Percentiles rank a stretch among this genome's conserved stretches.
phyloP scores from a whole-genome alignment of 345 rosid genomes.

The Eucalyptus brandiana region DNA sequence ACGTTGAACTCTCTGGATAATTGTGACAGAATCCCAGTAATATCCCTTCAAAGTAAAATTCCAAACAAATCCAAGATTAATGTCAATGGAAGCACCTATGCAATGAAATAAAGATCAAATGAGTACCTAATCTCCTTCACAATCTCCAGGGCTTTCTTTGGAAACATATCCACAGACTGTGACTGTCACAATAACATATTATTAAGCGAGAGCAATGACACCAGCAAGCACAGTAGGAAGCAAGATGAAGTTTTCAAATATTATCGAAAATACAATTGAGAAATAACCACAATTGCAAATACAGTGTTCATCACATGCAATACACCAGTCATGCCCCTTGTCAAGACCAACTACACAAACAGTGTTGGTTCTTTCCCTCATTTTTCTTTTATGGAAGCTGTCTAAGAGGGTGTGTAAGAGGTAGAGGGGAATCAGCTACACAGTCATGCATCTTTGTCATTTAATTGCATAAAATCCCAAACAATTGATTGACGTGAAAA shows the following conservation, averaged over 20 bases:
- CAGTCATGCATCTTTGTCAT: neutral
- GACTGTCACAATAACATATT: slow-evolving; percentile 20
- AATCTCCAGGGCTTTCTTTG: slow-evolving; percentile 61
- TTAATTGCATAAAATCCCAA: neutral
- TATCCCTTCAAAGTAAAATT: slow-evolving; percentile 34
- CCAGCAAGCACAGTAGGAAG: neutral
- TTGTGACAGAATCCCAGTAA: slow-evolving; percentile 44
- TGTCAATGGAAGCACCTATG: neutral
- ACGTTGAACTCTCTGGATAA: slow-evolving; percentile 66
- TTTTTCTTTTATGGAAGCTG: neutral
- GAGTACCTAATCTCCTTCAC: slow-evolving; percentile 62
- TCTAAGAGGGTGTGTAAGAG: neutral
- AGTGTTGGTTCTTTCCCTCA: neutral
- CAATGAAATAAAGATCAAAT: neutral
- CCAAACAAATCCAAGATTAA: neutral
- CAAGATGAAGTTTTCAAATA: neutral
- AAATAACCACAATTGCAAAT: neutral
- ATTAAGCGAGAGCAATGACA: neutral
- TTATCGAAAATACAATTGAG: neutral
- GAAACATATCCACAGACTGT: slow-evolving; percentile 50
- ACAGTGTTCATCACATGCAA: neutral
- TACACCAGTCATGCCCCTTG: neutral
- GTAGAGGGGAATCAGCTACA: neutral
- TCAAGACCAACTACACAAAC: neutral
- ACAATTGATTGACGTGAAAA: neutral